Evolutionary conservation across 805 yeast species (phyloP).

Genomic region (Wickerhamomyces pijperi): DNA sequence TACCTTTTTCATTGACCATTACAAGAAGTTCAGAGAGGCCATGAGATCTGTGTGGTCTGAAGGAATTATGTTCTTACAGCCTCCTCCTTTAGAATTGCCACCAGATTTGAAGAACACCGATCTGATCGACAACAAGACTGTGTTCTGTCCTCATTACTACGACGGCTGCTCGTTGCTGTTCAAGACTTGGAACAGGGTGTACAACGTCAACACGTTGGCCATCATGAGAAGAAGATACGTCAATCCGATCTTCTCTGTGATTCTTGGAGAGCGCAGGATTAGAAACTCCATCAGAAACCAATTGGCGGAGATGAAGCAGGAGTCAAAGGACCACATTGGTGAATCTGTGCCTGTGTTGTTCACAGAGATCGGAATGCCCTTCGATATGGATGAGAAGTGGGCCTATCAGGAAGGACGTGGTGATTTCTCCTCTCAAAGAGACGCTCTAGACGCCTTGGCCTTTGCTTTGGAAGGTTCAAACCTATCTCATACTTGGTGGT

Average conservation of each 20-base stretch:
- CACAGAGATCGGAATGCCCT: slow-evolving; percentile 97
- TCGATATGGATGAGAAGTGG: slow-evolving; percentile 77
- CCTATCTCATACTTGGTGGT: slow-evolving; percentile 76
- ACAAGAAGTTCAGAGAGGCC: slow-evolving; percentile 34
- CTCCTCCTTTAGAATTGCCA: slow-evolving; percentile 73
- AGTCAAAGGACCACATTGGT: slow-evolving; percentile 56
- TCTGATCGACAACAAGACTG: slow-evolving; percentile 51
- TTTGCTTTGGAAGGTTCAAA: slow-evolving; percentile 68
- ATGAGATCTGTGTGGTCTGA: slow-evolving; percentile 36
- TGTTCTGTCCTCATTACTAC: slow-evolving; percentile 82
- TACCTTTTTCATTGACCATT: slow-evolving; percentile 52
- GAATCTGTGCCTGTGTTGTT: slow-evolving; percentile 56
- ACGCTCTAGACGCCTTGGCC: slow-evolving; percentile 75
- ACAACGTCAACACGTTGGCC: slow-evolving; percentile 85
- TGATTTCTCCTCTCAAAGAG: slow-evolving; percentile 60
- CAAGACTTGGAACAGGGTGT: slow-evolving; percentile 73
- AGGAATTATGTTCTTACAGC: slow-evolving; percentile 56
- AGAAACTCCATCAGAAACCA: slow-evolving; percentile 63
- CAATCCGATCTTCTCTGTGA: slow-evolving; percentile 65
- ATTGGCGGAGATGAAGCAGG: slow-evolving; percentile 52
- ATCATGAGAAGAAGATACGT: slow-evolving; percentile 68
- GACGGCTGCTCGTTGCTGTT: slow-evolving; percentile 92
- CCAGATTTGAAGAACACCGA: slow-evolving; percentile 40
- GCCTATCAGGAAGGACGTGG: slow-evolving; percentile 49
- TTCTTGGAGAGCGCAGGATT: slow-evolving; percentile 72